These are phyloP conservation scores for Aspergillus clavatus DNA, from an alignment of 2,329 filamentous ascomycete genomes.

Conservation along the genomic window DNA sequence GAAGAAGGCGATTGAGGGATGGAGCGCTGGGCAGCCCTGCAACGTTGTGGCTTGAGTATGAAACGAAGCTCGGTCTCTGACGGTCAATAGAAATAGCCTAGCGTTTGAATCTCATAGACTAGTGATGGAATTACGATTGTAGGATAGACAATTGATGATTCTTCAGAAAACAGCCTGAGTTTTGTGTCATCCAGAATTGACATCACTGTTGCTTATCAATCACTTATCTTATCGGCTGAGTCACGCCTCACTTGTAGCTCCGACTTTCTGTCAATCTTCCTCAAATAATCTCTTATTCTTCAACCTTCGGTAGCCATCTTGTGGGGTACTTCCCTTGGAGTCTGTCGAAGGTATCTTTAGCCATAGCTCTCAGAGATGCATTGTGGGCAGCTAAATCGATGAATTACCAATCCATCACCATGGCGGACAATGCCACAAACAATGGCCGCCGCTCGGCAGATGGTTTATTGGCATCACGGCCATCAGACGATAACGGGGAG, in stretches of 20 bases:
- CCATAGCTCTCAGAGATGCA: background rate
- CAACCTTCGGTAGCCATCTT: background rate
- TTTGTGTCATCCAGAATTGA: background rate
- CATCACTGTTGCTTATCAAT: constrained; percentile 3
- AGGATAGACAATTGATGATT: background rate
- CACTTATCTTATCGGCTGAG: constrained; percentile 1
- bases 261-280: background rate
- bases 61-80: background rate
- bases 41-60: constrained; percentile 14
- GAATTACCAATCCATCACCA: constrained; percentile 36
- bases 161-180: background rate
- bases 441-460: constrained; percentile 4
- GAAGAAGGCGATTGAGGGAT: constrained; percentile 47
- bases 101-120: too few species aligned
- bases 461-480: constrained; percentile 5
- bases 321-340: background rate
- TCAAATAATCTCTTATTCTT: constrained; percentile 1
- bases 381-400: constrained; percentile 17
- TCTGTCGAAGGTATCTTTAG: background rate
- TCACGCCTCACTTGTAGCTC: background rate
- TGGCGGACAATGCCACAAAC: constrained; percentile 25
- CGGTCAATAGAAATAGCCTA: too few species aligned
- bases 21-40: constrained; percentile 30
- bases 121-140: background rate
- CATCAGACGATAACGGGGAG: background rate